Evolutionary conservation across 1,139 yeast genomes (phyloP), one percentile per base, ranked within the genome.

Genomic region (Kodamaea sp.): DNA sequence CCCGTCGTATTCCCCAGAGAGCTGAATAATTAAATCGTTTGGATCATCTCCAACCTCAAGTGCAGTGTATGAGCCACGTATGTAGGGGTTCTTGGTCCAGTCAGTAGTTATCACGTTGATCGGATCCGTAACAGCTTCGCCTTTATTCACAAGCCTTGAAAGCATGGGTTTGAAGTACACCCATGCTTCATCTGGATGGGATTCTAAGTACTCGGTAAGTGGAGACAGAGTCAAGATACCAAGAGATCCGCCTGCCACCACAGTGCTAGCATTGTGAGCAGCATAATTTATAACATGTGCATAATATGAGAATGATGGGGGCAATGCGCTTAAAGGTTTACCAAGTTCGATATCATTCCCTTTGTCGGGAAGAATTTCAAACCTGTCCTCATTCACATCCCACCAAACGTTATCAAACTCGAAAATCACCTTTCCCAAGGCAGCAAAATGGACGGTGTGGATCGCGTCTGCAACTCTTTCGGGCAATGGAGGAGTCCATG

Each of bases 51-150:
- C 81, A 0, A 83, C 78, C 21, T 63, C 55, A 31, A 85, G 70
- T 0, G 88, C 89, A 11, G 85, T 72, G 56, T 87, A 88, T 1
- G 95, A 78, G 1, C 96, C 95, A 34, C 83, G 61, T 13, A 83
- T 73, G 48, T 65, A 83, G 6, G 82, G 82, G 47, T 85, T 85
- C 5, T 48, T 53, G 0, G 94, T 78, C 96, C 96, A 88, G 28
- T 72, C 65, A 0, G 88, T 69, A 4, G 76, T 73, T 1, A 80
- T 63, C 0, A 72, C 65, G 41, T 76, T 74, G 14, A 59, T 66
- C 1, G 94, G 86, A 1, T 60, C 55, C 1, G 38, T 15, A 6
- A 50, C 33, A 4, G n/a, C 19, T 4, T 43, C 41, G 3, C 47
- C 52, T 3, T 46, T 26, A 0, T 37, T 31, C 3, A 43, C 51